Evolutionary conservation across 306 rosid species (phyloP).

Genomic region (Vigna trinervia): DNA sequence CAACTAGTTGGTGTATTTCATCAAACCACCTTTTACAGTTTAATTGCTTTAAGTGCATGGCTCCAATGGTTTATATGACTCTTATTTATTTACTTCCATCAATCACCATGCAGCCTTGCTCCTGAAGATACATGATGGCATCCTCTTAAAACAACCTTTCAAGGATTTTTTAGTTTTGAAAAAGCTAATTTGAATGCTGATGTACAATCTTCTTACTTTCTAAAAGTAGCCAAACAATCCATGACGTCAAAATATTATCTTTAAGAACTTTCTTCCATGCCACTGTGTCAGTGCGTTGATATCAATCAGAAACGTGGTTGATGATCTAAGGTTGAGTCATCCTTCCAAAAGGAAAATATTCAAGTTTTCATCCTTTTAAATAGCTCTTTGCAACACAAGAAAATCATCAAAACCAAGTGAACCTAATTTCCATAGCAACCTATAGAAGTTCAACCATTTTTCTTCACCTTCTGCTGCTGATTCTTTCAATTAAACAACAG

Average conservation of each 20-base stretch:
- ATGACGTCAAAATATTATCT: slow-evolving; percentile 40
- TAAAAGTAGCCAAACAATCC: slow-evolving; percentile 42
- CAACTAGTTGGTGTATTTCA: slow-evolving; percentile 2
- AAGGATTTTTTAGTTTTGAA: slow-evolving; percentile 10
- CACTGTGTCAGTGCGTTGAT: slow-evolving; percentile 7
- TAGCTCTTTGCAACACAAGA: slow-evolving; percentile 21
- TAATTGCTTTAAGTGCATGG: background rate
- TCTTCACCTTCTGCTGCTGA: background rate
- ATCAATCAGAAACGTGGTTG: slow-evolving; percentile 25
- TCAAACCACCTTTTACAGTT: background rate
- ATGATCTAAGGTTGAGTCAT: slow-evolving; percentile 42
- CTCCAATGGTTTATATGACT: background rate
- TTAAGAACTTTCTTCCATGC: slow-evolving; percentile 4
- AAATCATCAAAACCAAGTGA: slow-evolving; percentile 31
- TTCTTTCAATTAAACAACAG: background rate
- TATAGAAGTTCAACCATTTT: slow-evolving; percentile 10
- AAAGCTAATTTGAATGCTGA: slow-evolving; percentile 22
- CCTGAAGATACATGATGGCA: slow-evolving; percentile 19
- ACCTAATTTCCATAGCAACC: slow-evolving; percentile 17
- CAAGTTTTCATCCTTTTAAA: slow-evolving; percentile 38
- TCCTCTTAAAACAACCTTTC: slow-evolving; percentile 38
- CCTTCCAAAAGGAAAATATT: slow-evolving; percentile 26
- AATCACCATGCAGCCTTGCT: slow-evolving; percentile 36
- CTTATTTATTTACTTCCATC: slow-evolving; percentile 15
- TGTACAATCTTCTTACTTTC: slow-evolving; percentile 18